A percentile compares a stretch with the other conserved stretches of the same genome.
Evolutionary conservation across 2,329 filamentous ascomycete species (phyloP).

Genomic region (Colletotrichum echinochloae): DNA sequence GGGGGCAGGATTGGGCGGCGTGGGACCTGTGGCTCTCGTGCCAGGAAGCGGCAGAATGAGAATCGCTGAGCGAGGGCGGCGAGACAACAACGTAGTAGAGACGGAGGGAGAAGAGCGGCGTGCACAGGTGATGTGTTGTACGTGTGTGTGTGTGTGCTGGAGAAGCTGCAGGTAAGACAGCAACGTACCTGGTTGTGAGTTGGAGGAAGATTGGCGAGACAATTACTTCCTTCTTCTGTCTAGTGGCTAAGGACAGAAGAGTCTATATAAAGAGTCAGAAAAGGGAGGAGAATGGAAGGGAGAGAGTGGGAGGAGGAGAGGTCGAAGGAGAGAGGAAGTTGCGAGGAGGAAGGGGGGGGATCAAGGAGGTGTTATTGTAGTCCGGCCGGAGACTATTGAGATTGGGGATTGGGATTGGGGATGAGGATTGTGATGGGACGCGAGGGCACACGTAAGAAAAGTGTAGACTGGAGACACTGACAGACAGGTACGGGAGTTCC

Average conservation of each 20-base stretch:
- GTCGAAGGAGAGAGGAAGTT: constrained; percentile 17
- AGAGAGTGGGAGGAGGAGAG: constrained; percentile 36
- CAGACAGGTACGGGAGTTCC: constrained; percentile 30
- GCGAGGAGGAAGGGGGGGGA: constrained; percentile 11
- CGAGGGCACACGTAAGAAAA: neutral
- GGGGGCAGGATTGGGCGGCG: constrained; percentile 19
- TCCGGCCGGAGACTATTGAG: constrained; percentile 11
- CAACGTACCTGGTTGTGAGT: constrained; percentile 34
- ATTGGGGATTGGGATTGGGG: constrained; percentile 8
- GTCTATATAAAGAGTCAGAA: constrained; percentile 35
- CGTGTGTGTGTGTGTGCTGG: neutral
- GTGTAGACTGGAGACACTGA: constrained; percentile 19
- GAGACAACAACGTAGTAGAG: neutral
- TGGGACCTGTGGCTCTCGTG: neutral
- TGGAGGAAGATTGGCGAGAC: constrained; percentile 31
- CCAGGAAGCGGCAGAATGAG: constrained; percentile 2
- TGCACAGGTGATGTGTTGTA: too few relatives aligned
- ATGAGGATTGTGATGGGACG: constrained; percentile 6
- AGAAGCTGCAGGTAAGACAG: neutral
- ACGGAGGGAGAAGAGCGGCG: too few relatives aligned
- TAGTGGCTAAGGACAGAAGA: constrained; percentile 31
- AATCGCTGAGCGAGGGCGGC: neutral
- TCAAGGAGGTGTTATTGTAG: constrained; percentile 37
- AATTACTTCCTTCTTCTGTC: constrained; percentile 39
- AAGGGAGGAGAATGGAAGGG: constrained; percentile 40